Percentiles rank a stretch among this genome's conserved stretches.
Conservation (phyloP, 2,329 filamentous ascomycete species). For the Ophiostoma australiae region DNA sequence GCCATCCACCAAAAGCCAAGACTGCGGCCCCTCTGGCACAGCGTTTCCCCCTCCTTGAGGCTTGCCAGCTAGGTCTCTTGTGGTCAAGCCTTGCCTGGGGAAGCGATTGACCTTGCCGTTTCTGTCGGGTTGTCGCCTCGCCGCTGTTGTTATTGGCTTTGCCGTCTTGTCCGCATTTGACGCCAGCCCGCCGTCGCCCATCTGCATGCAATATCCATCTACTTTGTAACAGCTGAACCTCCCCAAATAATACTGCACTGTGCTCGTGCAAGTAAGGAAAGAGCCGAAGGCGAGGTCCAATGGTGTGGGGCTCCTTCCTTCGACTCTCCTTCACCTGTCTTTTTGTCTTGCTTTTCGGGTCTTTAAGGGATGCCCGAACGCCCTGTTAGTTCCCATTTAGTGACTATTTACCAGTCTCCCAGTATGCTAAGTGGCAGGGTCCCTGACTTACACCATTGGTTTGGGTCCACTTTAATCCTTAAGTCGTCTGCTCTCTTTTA, state of each 20-base stretch:
- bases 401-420: background rate
- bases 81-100: slow-evolving; percentile 1
- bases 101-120: background rate
- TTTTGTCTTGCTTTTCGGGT: background rate
- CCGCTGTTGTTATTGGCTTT: background rate
- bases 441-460: slow-evolving; percentile 3
- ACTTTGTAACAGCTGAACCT: too few relatives aligned
- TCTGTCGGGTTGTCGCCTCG: background rate
- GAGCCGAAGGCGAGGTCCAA: slow-evolving; percentile 3
- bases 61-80: slow-evolving; percentile 10
- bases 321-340: background rate
- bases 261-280: background rate
- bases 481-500: background rate
- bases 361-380: slow-evolving; percentile 2
- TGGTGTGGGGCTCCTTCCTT: background rate
- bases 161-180: background rate
- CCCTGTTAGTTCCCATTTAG: background rate
- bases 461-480: background rate
- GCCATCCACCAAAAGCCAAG: background rate
- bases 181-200: too few relatives aligned
- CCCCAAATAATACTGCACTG: too few relatives aligned
- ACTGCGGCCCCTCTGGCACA: background rate
- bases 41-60: background rate
- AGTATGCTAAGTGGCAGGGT: slow-evolving; percentile 3
- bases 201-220: too few relatives aligned